Evolutionary conservation across 495 filamentous ascomycete species (phyloP).

Genomic region (Xylaria castorea): DNA sequence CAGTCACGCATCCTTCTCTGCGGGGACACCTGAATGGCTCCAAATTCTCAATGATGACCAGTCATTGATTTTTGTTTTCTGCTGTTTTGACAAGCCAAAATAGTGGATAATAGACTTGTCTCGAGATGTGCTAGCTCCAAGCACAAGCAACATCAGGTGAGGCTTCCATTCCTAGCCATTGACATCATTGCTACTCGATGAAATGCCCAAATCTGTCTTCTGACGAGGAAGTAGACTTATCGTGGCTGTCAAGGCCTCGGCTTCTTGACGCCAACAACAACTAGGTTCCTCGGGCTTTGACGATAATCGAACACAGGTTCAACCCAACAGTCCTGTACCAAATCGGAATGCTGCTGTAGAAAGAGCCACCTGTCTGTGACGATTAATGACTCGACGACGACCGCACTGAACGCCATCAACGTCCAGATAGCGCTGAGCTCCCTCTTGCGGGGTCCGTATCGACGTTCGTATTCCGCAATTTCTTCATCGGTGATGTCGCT

Average conservation of each 20-base stretch:
- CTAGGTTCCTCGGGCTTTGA: conserved; percentile 87
- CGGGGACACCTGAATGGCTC: conserved; percentile 23
- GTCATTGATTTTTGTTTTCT: not conserved
- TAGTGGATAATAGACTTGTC: conserved; percentile 5
- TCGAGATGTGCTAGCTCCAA: conserved; percentile 4
- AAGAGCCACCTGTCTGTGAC: conserved; percentile 93
- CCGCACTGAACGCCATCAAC: conserved; percentile 93
- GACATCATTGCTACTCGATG: conserved; percentile 1
- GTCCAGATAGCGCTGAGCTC: conserved; percentile 88
- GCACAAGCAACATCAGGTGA: conserved; percentile 4
- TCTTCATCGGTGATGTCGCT: conserved; percentile 72
- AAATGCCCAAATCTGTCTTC: not conserved
- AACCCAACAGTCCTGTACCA: conserved; percentile 81
- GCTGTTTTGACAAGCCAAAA: not conserved
- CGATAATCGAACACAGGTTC: conserved; percentile 90
- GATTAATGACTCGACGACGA: conserved; percentile 85
- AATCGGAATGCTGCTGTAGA: conserved; percentile 74
- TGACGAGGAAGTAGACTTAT: not conserved
- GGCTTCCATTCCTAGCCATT: conserved; percentile 4
- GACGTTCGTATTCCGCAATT: conserved; percentile 69
- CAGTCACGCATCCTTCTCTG: conserved; percentile 34
- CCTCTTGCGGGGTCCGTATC: conserved; percentile 71
- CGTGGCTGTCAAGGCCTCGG: conserved; percentile 22
- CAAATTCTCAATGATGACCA: conserved; percentile 15
- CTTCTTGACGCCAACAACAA: conserved; percentile 86